Conservation (phyloP, 345 rosid genomes). For the Conringia planisiliqua region DNA sequence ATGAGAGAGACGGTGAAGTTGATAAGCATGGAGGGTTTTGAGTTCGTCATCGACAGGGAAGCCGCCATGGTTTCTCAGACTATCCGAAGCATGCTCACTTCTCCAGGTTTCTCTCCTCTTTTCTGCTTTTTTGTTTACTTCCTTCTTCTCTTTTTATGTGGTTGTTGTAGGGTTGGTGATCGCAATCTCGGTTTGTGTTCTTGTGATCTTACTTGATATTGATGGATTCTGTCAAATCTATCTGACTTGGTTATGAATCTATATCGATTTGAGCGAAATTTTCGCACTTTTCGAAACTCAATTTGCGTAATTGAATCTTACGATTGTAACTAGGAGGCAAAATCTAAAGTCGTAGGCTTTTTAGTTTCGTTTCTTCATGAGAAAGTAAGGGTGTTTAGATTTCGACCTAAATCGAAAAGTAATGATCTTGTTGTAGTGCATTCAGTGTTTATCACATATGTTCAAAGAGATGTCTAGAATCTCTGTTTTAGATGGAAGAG, state of each 20-base stretch:
- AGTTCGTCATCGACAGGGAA: constrained; percentile 71
- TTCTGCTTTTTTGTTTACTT: no score
- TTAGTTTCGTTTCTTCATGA: background rate
- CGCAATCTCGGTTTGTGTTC: background rate
- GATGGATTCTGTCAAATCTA: background rate
- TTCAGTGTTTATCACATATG: background rate
- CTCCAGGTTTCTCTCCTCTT: constrained; percentile 51
- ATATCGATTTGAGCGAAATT: background rate
- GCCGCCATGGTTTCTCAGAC: constrained; percentile 94
- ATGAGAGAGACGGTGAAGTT: constrained; percentile 74
- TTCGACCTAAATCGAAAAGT: background rate
- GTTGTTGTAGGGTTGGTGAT: background rate
- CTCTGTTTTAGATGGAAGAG: background rate
- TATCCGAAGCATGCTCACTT: constrained; percentile 86
- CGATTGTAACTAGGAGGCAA: background rate
- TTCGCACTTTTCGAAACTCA: background rate
- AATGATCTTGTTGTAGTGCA: background rate
- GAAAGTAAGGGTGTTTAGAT: background rate
- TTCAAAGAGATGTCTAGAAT: background rate
- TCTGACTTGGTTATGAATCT: background rate
- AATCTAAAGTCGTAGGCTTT: background rate
- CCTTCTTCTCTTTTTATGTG: background rate
- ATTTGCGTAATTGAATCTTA: background rate
- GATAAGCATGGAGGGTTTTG: constrained; percentile 78
- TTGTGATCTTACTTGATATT: background rate